phyloP scores from a whole-genome alignment of 179 eudicot species.

The Silene noctiflora region DNA sequence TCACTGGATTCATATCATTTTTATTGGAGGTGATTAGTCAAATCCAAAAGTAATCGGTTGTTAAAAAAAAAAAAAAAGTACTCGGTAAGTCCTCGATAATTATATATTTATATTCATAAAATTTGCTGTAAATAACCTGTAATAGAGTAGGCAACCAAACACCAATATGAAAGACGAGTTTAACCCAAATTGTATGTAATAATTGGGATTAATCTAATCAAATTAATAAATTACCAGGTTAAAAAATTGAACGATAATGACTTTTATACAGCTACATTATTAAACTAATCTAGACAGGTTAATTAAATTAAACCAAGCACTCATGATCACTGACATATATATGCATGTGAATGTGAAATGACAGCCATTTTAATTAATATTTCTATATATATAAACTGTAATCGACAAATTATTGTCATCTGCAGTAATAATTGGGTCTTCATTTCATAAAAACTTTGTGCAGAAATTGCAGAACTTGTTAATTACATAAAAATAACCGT shows the following conservation, averaged over 20 bases:
- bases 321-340: slow-evolving; percentile 7
- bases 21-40: no score
- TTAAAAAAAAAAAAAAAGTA: no score
- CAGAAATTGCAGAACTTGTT: slow-evolving; percentile 1
- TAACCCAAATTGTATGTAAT: background rate
- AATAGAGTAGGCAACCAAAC: background rate
- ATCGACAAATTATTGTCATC: slow-evolving; percentile 31
- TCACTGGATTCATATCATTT: no score
- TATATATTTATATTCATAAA: background rate
- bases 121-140: background rate
- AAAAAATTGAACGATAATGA: background rate
- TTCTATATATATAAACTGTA: slow-evolving; percentile 11
- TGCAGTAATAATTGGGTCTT: slow-evolving; percentile 25
- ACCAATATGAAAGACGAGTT: background rate
- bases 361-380: slow-evolving; percentile 25
- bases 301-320: background rate
- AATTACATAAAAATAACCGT: background rate
- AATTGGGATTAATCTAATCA: background rate
- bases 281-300: background rate
- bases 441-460: slow-evolving; percentile 2
- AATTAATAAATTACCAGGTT: background rate
- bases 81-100: no score
- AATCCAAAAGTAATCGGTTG: no score
- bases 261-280: background rate
- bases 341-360: slow-evolving; percentile 32